These are phyloP conservation scores for Pleurotus citrinopileatus DNA, from an alignment of 768 basidiomycete species.

Conservation along the genomic window DNA sequence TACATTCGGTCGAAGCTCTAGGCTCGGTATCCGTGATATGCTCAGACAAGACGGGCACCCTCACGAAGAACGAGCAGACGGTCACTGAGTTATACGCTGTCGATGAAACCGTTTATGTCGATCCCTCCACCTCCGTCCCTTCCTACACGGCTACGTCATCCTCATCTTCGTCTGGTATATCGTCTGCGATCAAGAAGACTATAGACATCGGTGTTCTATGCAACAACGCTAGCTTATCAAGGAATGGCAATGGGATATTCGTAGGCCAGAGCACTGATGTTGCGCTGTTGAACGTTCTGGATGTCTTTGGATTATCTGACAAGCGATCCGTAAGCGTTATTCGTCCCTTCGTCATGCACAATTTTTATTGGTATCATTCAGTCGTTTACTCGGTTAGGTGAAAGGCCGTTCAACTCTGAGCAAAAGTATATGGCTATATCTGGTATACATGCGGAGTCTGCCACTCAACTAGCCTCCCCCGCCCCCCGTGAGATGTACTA, in stretches of 20 bases:
- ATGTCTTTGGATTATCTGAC: slow-evolving; percentile 64
- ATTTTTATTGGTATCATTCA: slow-evolving; percentile 28
- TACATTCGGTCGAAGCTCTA: slow-evolving; percentile 91
- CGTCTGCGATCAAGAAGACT: slow-evolving; percentile 69
- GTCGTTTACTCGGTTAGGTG: slow-evolving; percentile 70
- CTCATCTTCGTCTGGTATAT: slow-evolving; percentile 27
- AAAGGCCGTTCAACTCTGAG: slow-evolving; percentile 92
- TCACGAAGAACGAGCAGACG: slow-evolving; percentile 96
- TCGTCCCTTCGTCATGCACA: too few relatives aligned
- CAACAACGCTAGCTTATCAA: slow-evolving; percentile 73
- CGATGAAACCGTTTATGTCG: slow-evolving; percentile 73
- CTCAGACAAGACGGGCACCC: slow-evolving; percentile 94
- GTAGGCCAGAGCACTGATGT: slow-evolving; percentile 94
- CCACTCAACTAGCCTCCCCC: slow-evolving; percentile 18
- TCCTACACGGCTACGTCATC: slow-evolving; percentile 17
- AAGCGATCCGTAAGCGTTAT: slow-evolving; percentile 63
- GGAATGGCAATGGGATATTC: slow-evolving; percentile 67
- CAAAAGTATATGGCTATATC: slow-evolving; percentile 91
- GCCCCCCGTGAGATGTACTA: slow-evolving; percentile 74
- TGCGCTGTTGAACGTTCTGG: slow-evolving; percentile 79
- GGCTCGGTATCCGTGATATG: slow-evolving; percentile 98
- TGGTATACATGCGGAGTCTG: slow-evolving; percentile 54
- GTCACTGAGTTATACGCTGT: slow-evolving; percentile 87
- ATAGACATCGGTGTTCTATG: slow-evolving; percentile 85
- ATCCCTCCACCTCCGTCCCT: slow-evolving; percentile 42